A percentile compares a stretch with the other conserved stretches of the same genome.
phyloP scores from a whole-genome alignment of 495 filamentous ascomycete genomes.

The Copromyces sp. region DNA sequence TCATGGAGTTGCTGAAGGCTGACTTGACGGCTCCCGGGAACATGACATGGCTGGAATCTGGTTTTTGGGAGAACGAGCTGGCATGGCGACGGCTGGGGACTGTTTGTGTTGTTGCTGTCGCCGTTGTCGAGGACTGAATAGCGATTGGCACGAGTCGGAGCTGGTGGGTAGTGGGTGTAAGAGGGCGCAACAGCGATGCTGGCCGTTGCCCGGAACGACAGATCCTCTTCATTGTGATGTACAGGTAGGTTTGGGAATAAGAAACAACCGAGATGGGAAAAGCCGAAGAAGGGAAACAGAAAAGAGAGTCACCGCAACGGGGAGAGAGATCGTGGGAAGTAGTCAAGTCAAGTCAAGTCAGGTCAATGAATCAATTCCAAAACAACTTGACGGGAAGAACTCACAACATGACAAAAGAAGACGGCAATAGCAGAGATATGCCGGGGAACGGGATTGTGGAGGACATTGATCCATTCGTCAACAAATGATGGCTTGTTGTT shows the following conservation, averaged over 20 bases:
- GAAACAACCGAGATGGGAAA: background rate
- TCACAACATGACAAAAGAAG: background rate
- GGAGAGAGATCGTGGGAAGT: background rate
- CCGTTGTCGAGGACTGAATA: background rate
- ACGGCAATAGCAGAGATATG: background rate
- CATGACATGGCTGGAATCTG: constrained; percentile 61
- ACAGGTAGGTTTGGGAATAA: too few relatives aligned
- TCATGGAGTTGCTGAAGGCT: constrained; percentile 71
- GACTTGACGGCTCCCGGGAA: constrained; percentile 96
- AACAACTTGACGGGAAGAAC: background rate
- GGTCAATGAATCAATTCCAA: background rate
- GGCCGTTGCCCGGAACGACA: constrained; percentile 1
- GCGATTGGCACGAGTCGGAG: background rate
- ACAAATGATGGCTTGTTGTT: background rate
- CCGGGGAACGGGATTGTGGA: background rate
- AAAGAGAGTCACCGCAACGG: background rate
- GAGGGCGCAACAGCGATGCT: background rate
- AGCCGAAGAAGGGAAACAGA: background rate
- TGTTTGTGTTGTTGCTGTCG: background rate
- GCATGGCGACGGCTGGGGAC: constrained; percentile 11
- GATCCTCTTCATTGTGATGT: constrained; percentile 15
- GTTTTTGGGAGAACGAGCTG: constrained; percentile 49
- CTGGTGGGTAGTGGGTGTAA: background rate
- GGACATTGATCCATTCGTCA: background rate
- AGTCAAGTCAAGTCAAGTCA: background rate